Base-by-base conservation (phyloP, 345 rosid species). In the Geranium rotundifolium region DNA sequence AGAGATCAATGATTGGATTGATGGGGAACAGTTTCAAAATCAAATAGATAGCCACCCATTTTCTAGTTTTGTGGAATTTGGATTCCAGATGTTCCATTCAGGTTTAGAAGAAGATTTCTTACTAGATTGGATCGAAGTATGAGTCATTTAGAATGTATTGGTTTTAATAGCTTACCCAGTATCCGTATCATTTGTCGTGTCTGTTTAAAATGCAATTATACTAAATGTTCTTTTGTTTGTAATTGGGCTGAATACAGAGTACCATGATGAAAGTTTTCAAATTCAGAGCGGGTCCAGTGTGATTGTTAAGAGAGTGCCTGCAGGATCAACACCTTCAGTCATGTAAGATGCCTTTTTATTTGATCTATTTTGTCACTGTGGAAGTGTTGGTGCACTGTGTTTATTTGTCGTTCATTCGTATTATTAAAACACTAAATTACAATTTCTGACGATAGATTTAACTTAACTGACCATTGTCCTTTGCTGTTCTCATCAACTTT, bases 301-400 rank as follows among this genome's bases (percentile, higher is more conserved):
- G 69, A 77, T 80, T 62, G 66, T 82, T 59, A 82, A 80, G 73
- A 79, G 84, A 64, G 81, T 82, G 27, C 84, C 82, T 65, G 77
- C 72, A 1, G 74, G 79, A 63, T 50, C 66, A n/a, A 67, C 10
- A 34, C 77, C 60, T 30, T 19, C 37, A 0, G 41, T 73, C 56
- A 29, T 37, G 81, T 77, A 65, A 68, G 76, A 20, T 58, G 41
- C 27, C 46, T 52, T 7, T 16, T 30, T 57, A 12, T 31, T 12
- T 23, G 14, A 29, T 9, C 34, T 58, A 58, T 19, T 2, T 59
- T 29, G 14, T 59, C n/a, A 10, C 20, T 23, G 23, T 23, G 18
- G 37, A 12, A 29, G 27, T 57, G 29, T 19, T 57, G 19, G 29
- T 57, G 5, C 14, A 15, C 18, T n/a, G 29, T 14, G 9, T 34